Base-by-base conservation (phyloP, 2,329 filamentous ascomycete genomes). In the Fusarium xylarioides region DNA sequence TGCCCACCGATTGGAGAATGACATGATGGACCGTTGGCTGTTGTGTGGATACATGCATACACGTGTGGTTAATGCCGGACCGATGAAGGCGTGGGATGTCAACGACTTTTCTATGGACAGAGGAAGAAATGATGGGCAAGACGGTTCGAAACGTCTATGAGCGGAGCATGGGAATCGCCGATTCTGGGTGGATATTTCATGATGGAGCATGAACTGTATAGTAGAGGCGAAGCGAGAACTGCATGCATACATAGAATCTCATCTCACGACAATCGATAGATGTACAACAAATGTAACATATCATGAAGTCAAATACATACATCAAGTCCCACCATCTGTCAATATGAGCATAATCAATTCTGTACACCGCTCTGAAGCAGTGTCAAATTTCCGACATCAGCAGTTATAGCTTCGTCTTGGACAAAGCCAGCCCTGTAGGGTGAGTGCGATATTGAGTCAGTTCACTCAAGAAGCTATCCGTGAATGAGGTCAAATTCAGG, bases 231-330 rank as follows among this genome's bases (percentile, higher is more conserved):
- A 63, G 43, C 40, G 38, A 49, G 53, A 21, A 63, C 38, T 47
- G 46, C 44, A 57, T 63, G 66, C 70, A 57, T 62, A 63, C 63
- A 68, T 74, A 76, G 66, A 76, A 77, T 73, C 75, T 69, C 75
- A 69, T 71, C 70, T 77, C 66, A 66, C 62, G 61, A 68, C 62
- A 68, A 50, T 47, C 35, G 26, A 42, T 52, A 47, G 40, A 74
- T 63, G 65, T 65, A 53, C 43, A 58, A 66, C 46, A 66, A 43
- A 43, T 57, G 47, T 49, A 57, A 42, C 38, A 52, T 65, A 65
- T 49, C 47, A 60, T 26, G 14, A 26, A 50, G 8, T 23, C 32
- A 26, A 34, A 30, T 46, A 30, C 18, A 30, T 46, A 21, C 14
- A 38, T 32, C 16, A 21, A 26, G 56, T n/a, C n/a, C 23, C 30